phyloP scores from a whole-genome alignment of 1,139 yeast genomes.

The Wickerhamiella infanticola region DNA sequence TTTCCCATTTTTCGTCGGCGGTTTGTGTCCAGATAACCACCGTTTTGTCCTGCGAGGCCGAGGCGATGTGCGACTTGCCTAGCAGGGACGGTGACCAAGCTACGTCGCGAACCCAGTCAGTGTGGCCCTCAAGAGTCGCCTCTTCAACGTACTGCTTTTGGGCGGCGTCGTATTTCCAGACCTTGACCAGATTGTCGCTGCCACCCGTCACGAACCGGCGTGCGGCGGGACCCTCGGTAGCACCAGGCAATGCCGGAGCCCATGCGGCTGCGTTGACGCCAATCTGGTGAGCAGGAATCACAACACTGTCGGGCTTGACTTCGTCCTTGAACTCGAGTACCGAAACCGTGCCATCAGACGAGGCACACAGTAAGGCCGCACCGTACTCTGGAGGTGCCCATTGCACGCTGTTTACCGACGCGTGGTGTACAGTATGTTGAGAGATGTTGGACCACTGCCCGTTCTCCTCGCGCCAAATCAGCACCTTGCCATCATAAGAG shows the following conservation, averaged over 20 bases:
- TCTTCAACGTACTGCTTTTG: conserved; percentile 53
- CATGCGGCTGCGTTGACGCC: conserved; percentile 92
- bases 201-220: conserved; percentile 86
- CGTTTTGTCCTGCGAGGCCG: conserved; percentile 93
- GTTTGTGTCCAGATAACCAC: conserved; percentile 90
- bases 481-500: conserved; percentile 86
- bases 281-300: conserved; percentile 72
- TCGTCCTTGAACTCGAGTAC: conserved; percentile 85
- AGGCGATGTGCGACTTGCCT: conserved; percentile 82
- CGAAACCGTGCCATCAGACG: conserved; percentile 86
- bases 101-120: conserved; percentile 97
- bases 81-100: conserved; percentile 93
- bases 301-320: conserved; percentile 55
- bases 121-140: conserved; percentile 70
- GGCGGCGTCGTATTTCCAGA: conserved; percentile 62
- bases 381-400: conserved; percentile 99
- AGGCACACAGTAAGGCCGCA: conserved; percentile 76
- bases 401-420: conserved; percentile 82
- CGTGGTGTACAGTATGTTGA: conserved; percentile 78
- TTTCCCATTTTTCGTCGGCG: conserved; percentile 61
- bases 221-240: conserved; percentile 24
- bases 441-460: conserved; percentile 83
- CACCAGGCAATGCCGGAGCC: conserved; percentile 52
- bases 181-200: conserved; percentile 80
- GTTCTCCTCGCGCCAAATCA: conserved; percentile 90